A percentile compares a stretch with the other conserved stretches of the same genome.
phyloP scores from a whole-genome alignment of 2,329 filamentous ascomycete genomes.

The Alternaria brassicae region DNA sequence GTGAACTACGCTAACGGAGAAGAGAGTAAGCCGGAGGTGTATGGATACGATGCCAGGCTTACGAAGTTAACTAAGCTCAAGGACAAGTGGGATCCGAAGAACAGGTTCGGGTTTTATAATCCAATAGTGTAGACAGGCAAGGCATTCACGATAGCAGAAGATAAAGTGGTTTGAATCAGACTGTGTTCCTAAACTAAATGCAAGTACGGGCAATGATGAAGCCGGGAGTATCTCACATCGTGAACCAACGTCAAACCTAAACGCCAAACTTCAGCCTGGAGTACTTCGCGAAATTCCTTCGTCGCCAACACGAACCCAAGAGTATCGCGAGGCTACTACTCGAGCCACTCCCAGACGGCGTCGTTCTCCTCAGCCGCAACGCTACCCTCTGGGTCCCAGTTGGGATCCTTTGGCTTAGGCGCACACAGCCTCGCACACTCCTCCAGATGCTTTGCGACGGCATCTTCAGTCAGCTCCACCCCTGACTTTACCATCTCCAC shows the following conservation, averaged over 20 bases:
- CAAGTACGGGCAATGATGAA: background rate
- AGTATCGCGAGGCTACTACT: background rate
- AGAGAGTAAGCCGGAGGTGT: slow-evolving; percentile 36
- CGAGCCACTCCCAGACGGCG: slow-evolving; percentile 4
- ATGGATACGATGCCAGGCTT: slow-evolving; percentile 41
- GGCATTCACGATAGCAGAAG: background rate
- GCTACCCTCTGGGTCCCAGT: slow-evolving; percentile 7
- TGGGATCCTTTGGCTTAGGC: slow-evolving; percentile 2
- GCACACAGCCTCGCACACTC: slow-evolving; percentile 3
- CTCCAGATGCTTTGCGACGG: slow-evolving; percentile 4
- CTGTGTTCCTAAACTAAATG: background rate
- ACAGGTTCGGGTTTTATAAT: slow-evolving; percentile 39
- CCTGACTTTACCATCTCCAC: slow-evolving; percentile 3
- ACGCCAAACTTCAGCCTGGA: background rate
- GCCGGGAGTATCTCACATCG: background rate
- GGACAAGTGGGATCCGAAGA: slow-evolving; percentile 37
- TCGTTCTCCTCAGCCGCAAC: background rate
- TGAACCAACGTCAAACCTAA: background rate
- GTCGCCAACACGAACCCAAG: background rate
- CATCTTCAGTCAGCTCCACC: slow-evolving; percentile 15
- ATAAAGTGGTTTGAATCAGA: background rate
- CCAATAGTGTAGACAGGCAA: slow-evolving; percentile 19
- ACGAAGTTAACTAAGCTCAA: slow-evolving; percentile 39
- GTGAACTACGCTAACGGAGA: slow-evolving; percentile 47
- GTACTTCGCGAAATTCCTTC: background rate